A percentile compares a stretch with the other conserved stretches of the same genome.
Conservation (phyloP, 257 asterid species). For the Penstemon newberryi region DNA sequence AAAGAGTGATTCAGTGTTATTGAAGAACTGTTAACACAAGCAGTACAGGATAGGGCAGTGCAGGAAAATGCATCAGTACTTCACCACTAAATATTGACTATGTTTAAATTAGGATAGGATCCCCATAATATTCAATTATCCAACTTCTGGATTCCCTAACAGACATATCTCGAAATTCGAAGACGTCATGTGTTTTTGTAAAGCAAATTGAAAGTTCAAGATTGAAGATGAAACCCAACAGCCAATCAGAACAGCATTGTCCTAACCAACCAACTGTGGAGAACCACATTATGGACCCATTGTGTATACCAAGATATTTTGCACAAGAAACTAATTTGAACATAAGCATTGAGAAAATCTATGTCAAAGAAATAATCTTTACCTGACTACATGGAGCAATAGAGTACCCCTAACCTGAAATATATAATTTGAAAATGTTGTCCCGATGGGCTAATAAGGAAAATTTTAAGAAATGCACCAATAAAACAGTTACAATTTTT, state of each 20-base stretch:
- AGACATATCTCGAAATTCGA: not conserved
- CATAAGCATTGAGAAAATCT: not conserved
- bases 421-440: too few relatives aligned
- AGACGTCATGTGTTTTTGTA: not conserved
- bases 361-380: too few relatives aligned
- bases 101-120: not conserved
- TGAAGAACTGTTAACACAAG: not conserved
- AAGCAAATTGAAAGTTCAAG: not conserved
- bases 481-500: too few relatives aligned
- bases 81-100: too few relatives aligned
- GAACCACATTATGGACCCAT: not conserved
- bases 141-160: slow-evolving; percentile 2
- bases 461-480: too few relatives aligned
- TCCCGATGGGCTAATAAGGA: too few relatives aligned
- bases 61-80: not conserved
- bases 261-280: not conserved
- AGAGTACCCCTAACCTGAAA: too few relatives aligned
- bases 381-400: too few relatives aligned
- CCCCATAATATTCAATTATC: not conserved
- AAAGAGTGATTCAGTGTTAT: not conserved
- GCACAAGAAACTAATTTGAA: not conserved
- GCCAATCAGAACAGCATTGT: not conserved
- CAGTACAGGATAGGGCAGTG: not conserved
- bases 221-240: not conserved
- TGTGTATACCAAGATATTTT: not conserved